Conservation (phyloP, 2,329 filamentous ascomycete species). For the Botrytis medusae region DNA sequence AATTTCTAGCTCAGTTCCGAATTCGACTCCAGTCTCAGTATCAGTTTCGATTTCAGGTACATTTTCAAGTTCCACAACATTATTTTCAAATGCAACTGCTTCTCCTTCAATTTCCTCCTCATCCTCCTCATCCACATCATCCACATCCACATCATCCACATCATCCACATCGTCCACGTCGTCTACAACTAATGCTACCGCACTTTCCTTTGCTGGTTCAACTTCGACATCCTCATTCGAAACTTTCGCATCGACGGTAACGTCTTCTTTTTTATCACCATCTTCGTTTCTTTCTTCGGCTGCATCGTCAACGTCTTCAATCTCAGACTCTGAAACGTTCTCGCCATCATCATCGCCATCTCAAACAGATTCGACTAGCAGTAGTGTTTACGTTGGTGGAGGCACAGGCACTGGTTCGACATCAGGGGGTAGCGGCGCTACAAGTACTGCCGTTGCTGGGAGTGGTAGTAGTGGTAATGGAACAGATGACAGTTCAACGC, state of each 20-base stretch:
- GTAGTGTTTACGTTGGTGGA: slow-evolving; percentile 24
- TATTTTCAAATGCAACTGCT: slow-evolving; percentile 17
- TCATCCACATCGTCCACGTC: slow-evolving; percentile 17
- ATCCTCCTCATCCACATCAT: slow-evolving; percentile 6
- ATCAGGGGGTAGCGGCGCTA: slow-evolving; percentile 22
- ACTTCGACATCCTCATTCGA: slow-evolving; percentile 25
- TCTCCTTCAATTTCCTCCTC: slow-evolving; percentile 24
- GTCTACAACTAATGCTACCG: slow-evolving; percentile 22
- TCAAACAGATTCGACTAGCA: slow-evolving; percentile 21
- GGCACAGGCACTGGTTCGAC: slow-evolving; percentile 17
- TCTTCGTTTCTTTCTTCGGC: slow-evolving; percentile 16
- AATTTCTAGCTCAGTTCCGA: slow-evolving; percentile 36
- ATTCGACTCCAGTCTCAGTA: slow-evolving; percentile 13
- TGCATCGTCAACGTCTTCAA: slow-evolving; percentile 20
- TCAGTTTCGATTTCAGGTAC: slow-evolving; percentile 23
- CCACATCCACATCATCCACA: slow-evolving; percentile 20
- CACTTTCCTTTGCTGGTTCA: slow-evolving; percentile 1
- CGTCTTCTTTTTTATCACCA: slow-evolving; percentile 19
- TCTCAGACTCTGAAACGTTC: slow-evolving; percentile 14
- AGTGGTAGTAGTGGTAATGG: slow-evolving; percentile 25
- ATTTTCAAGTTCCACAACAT: slow-evolving; percentile 27
- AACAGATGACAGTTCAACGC: slow-evolving; percentile 23
- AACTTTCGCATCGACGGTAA: slow-evolving; percentile 19
- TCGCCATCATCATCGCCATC: slow-evolving; percentile 12
- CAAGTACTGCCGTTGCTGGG: slow-evolving; percentile 29